Base-by-base conservation (phyloP, 2,329 filamentous ascomycete species). In the Pseudopithomyces maydicus region DNA sequence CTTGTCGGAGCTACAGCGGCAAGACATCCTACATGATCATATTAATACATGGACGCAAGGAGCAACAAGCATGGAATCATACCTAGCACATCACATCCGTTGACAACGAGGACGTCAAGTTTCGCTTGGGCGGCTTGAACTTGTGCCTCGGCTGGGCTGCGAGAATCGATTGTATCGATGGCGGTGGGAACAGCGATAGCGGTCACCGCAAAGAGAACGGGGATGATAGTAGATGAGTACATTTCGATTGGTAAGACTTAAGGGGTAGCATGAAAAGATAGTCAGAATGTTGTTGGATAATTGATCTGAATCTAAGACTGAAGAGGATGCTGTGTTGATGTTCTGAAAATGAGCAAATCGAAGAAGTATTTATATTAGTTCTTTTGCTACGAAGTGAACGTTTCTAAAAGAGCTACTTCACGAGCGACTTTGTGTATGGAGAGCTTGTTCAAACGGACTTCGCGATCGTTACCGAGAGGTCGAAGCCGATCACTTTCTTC, bases 61-160 rank as follows among this genome's bases (percentile, higher is more conserved):
- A 10, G 20, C 15, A 15, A 38, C 6, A 10, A n/a, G 17, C 19
- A n/a, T 41, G 5, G 20, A 39, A 19, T 47, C 56, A 22, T 48
- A 61, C 59, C 53, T 22, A 61, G 50, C 32, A 56, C 32, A 26
- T 51, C 47, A 54, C 59, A 61, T 19, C 59, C 56, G 46, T 50
- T 54, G 12, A 41, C 59, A 14, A 45, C 42, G 23, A 56, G 54
- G 12, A 39, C 53, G n/a, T 56, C 56, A 23, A 61, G 15, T 6
- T 52, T 23, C 8, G 45, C 39, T 32, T 58, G 22, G 19, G 59
- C 59, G 23, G 50, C 26, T 46, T 46, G 38, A 17, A 42, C 38
- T 22, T 42, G 7, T 10, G 38, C n/a, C 19, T 42, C 7, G 19
- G 38, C 38, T 11, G 38, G n/a, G 19, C 11, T 42, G n/a, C 38